These are phyloP conservation scores for Gastrodia elata DNA, from an alignment of 106 monocot genomes.

Conservation along the genomic window DNA sequence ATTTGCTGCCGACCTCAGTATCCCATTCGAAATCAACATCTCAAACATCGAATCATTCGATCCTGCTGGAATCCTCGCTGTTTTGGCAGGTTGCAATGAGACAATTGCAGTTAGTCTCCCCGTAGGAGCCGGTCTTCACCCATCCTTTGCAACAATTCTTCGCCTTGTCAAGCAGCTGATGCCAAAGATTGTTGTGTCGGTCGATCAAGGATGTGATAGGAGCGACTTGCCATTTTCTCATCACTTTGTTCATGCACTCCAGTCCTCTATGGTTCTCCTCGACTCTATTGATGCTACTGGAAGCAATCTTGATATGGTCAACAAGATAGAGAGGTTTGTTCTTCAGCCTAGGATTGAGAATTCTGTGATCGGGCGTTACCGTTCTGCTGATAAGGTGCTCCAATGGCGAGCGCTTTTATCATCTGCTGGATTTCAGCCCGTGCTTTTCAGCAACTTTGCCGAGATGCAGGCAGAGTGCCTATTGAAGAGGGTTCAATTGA, in stretches of 20 bases:
- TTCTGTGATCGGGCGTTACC: slow-evolving; percentile 35
- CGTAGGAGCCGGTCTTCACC: slow-evolving; percentile 18
- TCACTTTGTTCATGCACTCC: slow-evolving; percentile 53
- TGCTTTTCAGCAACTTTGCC: slow-evolving; percentile 79
- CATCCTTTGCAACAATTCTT: slow-evolving; percentile 29
- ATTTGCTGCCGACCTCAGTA: slow-evolving; percentile 59
- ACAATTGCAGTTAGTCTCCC: slow-evolving; percentile 80
- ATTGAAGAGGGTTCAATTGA: slow-evolving; percentile 74
- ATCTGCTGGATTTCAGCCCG: slow-evolving; percentile 42
- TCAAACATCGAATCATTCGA: slow-evolving; percentile 53
- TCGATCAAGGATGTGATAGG: slow-evolving; percentile 65
- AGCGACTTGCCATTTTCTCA: slow-evolving; percentile 59
- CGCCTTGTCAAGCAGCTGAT: slow-evolving; percentile 62
- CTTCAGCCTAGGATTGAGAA: slow-evolving; percentile 60
- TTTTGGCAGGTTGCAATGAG: slow-evolving; percentile 20
- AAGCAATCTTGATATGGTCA: slow-evolving; percentile 28
- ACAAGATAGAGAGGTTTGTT: slow-evolving; percentile 68
- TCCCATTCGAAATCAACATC: slow-evolving; percentile 70
- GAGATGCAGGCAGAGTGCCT: slow-evolving; percentile 91
- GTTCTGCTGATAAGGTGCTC: slow-evolving; percentile 29
- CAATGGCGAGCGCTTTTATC: slow-evolving; percentile 45
- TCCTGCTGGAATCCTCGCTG: slow-evolving; percentile 29
- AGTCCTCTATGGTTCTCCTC: slow-evolving; percentile 46
- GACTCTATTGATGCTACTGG: slow-evolving; percentile 81
- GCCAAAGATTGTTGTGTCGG: slow-evolving; percentile 68